A percentile compares a stretch with the other conserved stretches of the same genome.
phyloP scores from a whole-genome alignment of 2,329 filamentous ascomycete genomes.

The Metarhizium anisopliae region DNA sequence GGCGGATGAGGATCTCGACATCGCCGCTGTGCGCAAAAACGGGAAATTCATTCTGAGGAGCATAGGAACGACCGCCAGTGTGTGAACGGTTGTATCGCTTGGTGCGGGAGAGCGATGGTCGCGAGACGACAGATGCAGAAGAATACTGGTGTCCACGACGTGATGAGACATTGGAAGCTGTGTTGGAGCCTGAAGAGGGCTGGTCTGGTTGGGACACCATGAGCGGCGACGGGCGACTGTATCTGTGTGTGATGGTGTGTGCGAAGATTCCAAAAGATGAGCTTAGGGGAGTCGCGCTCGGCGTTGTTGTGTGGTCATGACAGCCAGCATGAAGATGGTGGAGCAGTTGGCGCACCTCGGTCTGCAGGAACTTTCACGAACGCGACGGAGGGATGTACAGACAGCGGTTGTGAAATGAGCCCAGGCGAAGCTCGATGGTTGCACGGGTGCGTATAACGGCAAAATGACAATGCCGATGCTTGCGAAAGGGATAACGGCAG shows the following conservation, averaged over 20 bases:
- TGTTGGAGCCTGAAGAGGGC: slow-evolving; percentile 9
- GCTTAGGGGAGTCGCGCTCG: background rate
- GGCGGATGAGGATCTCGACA: slow-evolving; percentile 76
- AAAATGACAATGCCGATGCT: background rate
- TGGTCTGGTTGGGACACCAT: slow-evolving; percentile 58
- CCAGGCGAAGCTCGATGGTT: background rate
- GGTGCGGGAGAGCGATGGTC: slow-evolving; percentile 46
- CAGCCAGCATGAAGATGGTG: background rate
- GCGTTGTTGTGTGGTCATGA: background rate
- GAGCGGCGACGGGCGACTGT: slow-evolving; percentile 14
- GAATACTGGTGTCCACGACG: slow-evolving; percentile 2
- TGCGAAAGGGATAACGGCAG: background rate
- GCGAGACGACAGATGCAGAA: slow-evolving; percentile 52
- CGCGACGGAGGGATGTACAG: background rate
- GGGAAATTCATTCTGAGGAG: slow-evolving; percentile 84
- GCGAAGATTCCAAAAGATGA: background rate
- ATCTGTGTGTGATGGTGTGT: background rate
- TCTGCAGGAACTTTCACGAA: background rate
- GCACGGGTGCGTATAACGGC: background rate
- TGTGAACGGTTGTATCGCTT: slow-evolving; percentile 78
- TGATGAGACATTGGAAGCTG: slow-evolving; percentile 2
- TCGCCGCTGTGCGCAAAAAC: slow-evolving; percentile 85
- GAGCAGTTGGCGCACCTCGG: background rate
- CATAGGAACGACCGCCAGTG: slow-evolving; percentile 59
- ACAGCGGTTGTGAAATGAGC: background rate